Conservation (phyloP, 768 basidiomycete genomes). For the Suillus decipiens region DNA sequence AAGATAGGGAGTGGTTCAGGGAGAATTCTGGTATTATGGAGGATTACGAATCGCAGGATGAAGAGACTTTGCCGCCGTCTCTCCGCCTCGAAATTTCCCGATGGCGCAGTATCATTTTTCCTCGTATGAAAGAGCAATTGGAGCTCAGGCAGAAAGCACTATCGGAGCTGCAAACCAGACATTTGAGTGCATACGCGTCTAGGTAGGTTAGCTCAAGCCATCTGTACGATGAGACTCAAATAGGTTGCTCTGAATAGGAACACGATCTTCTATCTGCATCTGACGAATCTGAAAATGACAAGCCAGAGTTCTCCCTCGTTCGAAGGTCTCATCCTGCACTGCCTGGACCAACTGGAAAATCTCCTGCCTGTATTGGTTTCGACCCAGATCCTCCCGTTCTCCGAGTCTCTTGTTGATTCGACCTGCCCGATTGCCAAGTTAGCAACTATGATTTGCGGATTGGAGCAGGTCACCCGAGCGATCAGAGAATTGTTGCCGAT, state of each 20-base stretch:
- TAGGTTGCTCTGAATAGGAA: neutral
- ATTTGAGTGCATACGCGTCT: neutral
- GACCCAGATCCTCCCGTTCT: neutral
- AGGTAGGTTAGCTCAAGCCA: neutral
- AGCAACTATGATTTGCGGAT: neutral
- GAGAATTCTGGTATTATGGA: neutral
- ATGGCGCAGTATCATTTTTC: neutral
- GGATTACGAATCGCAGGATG: neutral
- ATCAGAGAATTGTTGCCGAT: neutral
- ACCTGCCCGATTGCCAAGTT: neutral
- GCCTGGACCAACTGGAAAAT: neutral
- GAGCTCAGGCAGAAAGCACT: neutral
- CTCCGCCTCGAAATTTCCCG: neutral
- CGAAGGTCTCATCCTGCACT: neutral
- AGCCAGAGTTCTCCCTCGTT: neutral
- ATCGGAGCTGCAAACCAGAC: neutral
- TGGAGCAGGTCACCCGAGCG: neutral
- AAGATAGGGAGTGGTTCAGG: neutral
- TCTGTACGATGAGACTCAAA: neutral
- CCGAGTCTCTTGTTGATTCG: neutral
- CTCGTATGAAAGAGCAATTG: neutral
- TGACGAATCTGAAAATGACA: neutral
- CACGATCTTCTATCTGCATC: neutral
- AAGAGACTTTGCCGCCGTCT: neutral
- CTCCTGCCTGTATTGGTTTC: neutral